Evolutionary conservation across 352 stramenopile genomes (phyloP).

Genomic region (Pythium monospermum): DNA sequence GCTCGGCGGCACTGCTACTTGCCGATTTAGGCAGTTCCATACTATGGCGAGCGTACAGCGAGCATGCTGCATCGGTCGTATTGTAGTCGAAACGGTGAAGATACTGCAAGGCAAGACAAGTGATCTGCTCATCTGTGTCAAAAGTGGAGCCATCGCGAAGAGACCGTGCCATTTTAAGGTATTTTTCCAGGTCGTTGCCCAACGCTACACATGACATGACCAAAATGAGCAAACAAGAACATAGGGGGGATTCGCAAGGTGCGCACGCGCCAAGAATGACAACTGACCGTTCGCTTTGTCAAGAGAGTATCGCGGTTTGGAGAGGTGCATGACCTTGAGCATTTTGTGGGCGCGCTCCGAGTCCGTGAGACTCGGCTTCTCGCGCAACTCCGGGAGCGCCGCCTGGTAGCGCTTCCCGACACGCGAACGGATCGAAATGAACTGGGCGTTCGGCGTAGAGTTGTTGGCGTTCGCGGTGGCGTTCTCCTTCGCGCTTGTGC

Average conservation of each 20-base stretch:
- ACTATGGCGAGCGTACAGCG: slow-evolving; percentile 75
- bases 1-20: slow-evolving; percentile 1
- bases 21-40: slow-evolving; percentile 55
- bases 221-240: too few relatives aligned
- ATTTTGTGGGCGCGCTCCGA: slow-evolving; percentile 14
- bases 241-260: background rate
- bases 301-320: slow-evolving; percentile 36
- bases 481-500: slow-evolving; percentile 9
- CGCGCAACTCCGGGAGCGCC: slow-evolving; percentile 47
- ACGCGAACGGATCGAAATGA: slow-evolving; percentile 64
- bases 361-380: slow-evolving; percentile 12
- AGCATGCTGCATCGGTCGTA: slow-evolving; percentile 65
- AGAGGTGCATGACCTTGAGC: slow-evolving; percentile 24
- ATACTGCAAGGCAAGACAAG: slow-evolving; percentile 61
- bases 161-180: slow-evolving; percentile 68
- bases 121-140: slow-evolving; percentile 73
- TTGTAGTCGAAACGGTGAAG: slow-evolving; percentile 85
- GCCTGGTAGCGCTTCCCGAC: slow-evolving; percentile 83
- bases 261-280: background rate
- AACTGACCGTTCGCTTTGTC: slow-evolving; percentile 49
- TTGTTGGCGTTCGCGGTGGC: background rate
- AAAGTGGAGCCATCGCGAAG: slow-evolving; percentile 76
- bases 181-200: slow-evolving; percentile 66
- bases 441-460: slow-evolving; percentile 29
- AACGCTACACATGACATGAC: slow-evolving; percentile 38